phyloP scores from a whole-genome alignment of 208 protist species.

The Trypanosoma mega region DNA sequence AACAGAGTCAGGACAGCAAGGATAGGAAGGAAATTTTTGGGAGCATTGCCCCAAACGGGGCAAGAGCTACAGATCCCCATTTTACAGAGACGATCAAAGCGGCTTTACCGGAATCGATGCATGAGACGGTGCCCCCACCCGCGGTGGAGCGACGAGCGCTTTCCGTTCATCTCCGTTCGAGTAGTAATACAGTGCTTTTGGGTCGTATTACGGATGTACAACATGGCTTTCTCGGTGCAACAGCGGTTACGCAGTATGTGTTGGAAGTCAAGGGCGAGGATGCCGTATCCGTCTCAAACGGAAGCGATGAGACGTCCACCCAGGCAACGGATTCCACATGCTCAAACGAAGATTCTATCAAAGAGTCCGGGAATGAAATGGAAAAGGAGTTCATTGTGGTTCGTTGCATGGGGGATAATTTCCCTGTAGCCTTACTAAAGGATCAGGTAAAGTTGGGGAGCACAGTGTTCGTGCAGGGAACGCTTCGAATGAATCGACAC shows the following conservation, averaged over 20 bases:
- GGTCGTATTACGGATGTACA: constrained; percentile 72
- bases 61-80: neutral
- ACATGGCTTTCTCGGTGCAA: constrained; percentile 54
- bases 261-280: constrained; percentile 30
- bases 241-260: constrained; percentile 65
- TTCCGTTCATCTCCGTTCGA: constrained; percentile 55
- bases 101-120: constrained; percentile 19
- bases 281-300: neutral
- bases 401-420: constrained; percentile 56
- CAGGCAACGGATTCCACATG: neutral
- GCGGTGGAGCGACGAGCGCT: constrained; percentile 25
- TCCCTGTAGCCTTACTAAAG: constrained; percentile 40
- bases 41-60: constrained; percentile 3
- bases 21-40: constrained; percentile 5
- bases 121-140: constrained; percentile 14
- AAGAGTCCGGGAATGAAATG: neutral
- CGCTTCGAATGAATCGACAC: constrained; percentile 74
- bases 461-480: constrained; percentile 53
- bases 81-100: neutral
- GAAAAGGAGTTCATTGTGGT: constrained; percentile 78
- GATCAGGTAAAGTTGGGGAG: constrained; percentile 52
- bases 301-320: neutral
- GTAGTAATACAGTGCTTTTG: constrained; percentile 56
- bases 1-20: neutral
- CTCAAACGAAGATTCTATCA: neutral